Conservation (phyloP, 78 protist species). For the Emiliania huxleyi region DNA sequence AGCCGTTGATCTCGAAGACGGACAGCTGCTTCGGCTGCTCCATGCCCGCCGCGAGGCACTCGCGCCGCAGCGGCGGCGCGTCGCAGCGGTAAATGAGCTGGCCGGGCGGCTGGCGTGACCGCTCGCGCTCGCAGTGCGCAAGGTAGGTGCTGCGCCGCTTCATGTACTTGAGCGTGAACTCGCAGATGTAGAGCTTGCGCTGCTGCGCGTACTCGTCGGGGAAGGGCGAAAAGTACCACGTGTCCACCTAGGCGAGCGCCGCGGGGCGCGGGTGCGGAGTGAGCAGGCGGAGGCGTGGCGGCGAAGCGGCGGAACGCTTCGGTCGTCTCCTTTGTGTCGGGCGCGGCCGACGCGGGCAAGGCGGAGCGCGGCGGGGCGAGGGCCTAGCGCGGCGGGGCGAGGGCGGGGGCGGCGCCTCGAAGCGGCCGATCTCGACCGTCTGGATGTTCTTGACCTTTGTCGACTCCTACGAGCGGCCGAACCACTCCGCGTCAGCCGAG, state of each 20-base stretch:
- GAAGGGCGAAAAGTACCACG: slow-evolving; percentile 92
- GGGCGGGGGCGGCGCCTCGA: too few species aligned
- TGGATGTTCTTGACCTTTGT: slow-evolving; percentile 82
- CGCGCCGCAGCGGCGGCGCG: not conserved
- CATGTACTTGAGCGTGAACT: slow-evolving; percentile 89
- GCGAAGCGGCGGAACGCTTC: too few species aligned
- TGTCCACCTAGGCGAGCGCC: too few species aligned
- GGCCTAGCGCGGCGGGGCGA: too few species aligned
- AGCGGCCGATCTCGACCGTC: slow-evolving; percentile 51
- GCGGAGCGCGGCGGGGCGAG: too few species aligned
- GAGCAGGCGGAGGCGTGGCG: too few species aligned
- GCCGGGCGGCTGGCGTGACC: slow-evolving; percentile 80
- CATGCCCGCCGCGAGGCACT: not conserved
- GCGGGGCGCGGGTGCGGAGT: too few species aligned
- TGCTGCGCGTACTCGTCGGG: slow-evolving; percentile 82
- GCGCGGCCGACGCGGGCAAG: too few species aligned
- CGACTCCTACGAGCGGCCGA: too few species aligned
- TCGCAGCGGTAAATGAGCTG: slow-evolving; percentile 79
- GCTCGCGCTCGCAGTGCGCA: slow-evolving; percentile 39
- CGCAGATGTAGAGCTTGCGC: slow-evolving; percentile 75
- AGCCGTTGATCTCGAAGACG: slow-evolving; percentile 91
- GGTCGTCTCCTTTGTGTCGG: too few species aligned
- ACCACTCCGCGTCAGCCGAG: too few species aligned
- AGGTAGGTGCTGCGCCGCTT: slow-evolving; percentile 53
- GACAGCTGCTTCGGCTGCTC: slow-evolving; percentile 39